These are phyloP conservation scores for Phytophthora hibernalis DNA, from an alignment of 352 stramenopile species.

Conservation along the genomic window DNA sequence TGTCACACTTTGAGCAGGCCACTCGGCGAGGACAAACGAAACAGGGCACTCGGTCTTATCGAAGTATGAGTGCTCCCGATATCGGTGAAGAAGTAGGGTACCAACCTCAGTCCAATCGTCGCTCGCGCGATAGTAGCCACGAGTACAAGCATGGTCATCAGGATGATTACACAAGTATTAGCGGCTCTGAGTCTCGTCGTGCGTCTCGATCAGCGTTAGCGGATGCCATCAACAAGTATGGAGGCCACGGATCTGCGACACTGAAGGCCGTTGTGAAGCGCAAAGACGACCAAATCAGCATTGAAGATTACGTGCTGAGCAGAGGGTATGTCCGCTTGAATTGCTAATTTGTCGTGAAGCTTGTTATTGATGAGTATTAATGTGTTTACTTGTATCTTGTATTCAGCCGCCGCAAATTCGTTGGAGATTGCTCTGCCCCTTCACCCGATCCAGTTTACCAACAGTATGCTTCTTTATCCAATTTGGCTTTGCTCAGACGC, in stretches of 20 bases:
- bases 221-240: constrained; percentile 41
- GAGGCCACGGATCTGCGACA: constrained; percentile 31
- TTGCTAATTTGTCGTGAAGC: not conserved
- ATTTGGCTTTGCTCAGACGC: not conserved
- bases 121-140: constrained; percentile 44
- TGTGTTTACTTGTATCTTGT: not conserved
- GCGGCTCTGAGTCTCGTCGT: constrained; percentile 39
- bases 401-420: constrained; percentile 65
- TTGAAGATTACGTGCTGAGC: constrained; percentile 59
- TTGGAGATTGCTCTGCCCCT: constrained; percentile 58
- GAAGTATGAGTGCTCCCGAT: constrained; percentile 84
- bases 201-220: constrained; percentile 36
- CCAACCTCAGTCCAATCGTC: constrained; percentile 28
- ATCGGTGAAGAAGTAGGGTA: constrained; percentile 66
- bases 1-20: constrained; percentile 41
- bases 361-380: not conserved
- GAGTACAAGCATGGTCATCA: constrained; percentile 39
- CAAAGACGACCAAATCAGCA: constrained; percentile 66
- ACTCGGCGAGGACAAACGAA: constrained; percentile 33
- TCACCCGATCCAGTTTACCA: constrained; percentile 70
- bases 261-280: constrained; percentile 54
- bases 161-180: constrained; percentile 44
- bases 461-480: constrained; percentile 36
- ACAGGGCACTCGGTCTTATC: constrained; percentile 44
- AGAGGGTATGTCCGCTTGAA: constrained; percentile 43